A percentile compares a stretch with the other conserved stretches of the same genome.
Conservation (phyloP, 345 rosid species). For the Geranium brycei region DNA sequence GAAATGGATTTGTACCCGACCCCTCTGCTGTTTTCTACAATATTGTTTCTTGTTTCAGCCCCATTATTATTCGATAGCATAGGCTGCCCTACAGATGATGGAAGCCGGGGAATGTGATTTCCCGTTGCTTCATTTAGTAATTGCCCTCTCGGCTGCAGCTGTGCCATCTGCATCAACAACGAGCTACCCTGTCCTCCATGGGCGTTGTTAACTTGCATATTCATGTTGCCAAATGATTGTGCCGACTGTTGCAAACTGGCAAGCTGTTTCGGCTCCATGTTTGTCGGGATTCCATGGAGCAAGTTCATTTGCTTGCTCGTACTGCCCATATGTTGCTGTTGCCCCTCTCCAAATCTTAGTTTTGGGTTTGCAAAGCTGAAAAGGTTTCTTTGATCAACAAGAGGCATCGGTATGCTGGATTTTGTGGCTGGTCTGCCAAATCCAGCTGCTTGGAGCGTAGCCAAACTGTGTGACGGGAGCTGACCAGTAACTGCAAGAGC, state of each 20-base stretch:
- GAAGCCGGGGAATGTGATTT: conserved; percentile 30
- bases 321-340: conserved; percentile 44
- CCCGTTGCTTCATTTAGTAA: conserved; percentile 20
- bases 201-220: conserved; percentile 16
- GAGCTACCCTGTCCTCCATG: conserved; percentile 28
- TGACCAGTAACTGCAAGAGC: conserved; percentile 61
- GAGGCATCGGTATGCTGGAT: conserved; percentile 43
- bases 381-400: conserved; percentile 61
- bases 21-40: conserved; percentile 41
- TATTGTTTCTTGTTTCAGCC: conserved; percentile 31
- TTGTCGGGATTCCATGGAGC: conserved; percentile 38
- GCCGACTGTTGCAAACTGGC: conserved; percentile 25
- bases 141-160: conserved; percentile 34
- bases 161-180: conserved; percentile 41
- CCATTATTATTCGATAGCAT: conserved; percentile 32
- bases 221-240: conserved; percentile 23
- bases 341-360: conserved; percentile 55
- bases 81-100: conserved; percentile 46
- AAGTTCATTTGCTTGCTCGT: conserved; percentile 27
- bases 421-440: conserved; percentile 48
- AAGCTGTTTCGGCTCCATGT: conserved; percentile 37
- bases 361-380: conserved; percentile 68
- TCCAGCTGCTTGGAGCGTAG: conserved; percentile 72
- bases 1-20: conserved; percentile 29
- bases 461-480: conserved; percentile 70